These are phyloP conservation scores for Penicillium alfredii DNA, from an alignment of 495 filamentous ascomycete genomes.

Conservation along the genomic window DNA sequence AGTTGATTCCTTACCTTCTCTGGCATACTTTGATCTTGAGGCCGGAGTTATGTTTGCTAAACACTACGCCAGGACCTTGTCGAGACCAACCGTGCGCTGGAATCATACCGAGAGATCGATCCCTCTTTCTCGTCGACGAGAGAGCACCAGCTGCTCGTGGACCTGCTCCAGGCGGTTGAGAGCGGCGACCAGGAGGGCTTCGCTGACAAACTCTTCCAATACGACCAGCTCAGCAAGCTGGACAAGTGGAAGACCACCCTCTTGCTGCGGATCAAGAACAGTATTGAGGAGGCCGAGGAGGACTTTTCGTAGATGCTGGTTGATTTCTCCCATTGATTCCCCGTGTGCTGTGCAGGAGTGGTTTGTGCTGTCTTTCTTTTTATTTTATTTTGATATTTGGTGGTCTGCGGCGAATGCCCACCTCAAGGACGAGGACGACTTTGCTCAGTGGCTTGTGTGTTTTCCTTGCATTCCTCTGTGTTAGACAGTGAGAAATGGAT, in stretches of 20 bases:
- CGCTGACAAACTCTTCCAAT: slow-evolving; percentile 79
- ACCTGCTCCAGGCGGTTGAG: slow-evolving; percentile 66
- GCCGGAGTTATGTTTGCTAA: no score
- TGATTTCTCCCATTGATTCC: slow-evolving; percentile 21
- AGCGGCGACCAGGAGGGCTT: slow-evolving; percentile 71
- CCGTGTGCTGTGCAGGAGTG: slow-evolving; percentile 16
- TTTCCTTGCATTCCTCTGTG: no score
- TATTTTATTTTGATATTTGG: no score
- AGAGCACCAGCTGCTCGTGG: slow-evolving; percentile 72
- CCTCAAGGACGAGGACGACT: no score
- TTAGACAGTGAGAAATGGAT: no score
- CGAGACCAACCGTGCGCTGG: slow-evolving; percentile 66
- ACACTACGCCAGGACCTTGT: slow-evolving; percentile 54
- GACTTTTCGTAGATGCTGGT: slow-evolving; percentile 55
- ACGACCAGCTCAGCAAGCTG: slow-evolving; percentile 81
- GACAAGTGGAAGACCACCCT: slow-evolving; percentile 95
- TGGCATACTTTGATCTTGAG: no score
- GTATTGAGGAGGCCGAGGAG: slow-evolving; percentile 69
- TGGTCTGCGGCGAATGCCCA: no score
- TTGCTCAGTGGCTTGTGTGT: no score
- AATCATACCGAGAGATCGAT: slow-evolving; percentile 77
- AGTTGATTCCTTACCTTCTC: slow-evolving; percentile 2
- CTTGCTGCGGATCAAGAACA: slow-evolving; percentile 72
- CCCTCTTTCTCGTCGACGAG: slow-evolving; percentile 64
- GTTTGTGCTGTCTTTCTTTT: slow-evolving; percentile 9